Conservation (phyloP, 345 rosid genomes). For the Melaleuca alternifolia region DNA sequence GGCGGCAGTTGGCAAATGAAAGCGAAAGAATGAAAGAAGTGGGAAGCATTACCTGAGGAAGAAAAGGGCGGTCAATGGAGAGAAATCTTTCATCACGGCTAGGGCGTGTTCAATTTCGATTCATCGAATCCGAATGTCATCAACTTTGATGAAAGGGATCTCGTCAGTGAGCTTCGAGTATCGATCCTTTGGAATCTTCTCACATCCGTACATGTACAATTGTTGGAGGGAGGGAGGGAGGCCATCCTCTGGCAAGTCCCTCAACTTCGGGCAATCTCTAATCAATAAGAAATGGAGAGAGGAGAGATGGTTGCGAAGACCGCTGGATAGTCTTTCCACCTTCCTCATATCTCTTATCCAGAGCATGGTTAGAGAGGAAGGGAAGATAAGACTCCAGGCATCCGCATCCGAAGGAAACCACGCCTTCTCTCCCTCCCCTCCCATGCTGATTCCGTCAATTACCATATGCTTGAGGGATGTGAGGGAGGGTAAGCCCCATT, state of each 20-base stretch:
- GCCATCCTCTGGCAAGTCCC: accelerated
- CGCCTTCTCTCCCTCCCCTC: background rate
- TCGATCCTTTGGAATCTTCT: background rate
- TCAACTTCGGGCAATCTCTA: background rate
- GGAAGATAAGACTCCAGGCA: background rate
- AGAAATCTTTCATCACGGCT: too few species aligned
- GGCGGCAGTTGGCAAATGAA: too few species aligned
- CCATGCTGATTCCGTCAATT: background rate
- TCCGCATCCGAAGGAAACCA: background rate
- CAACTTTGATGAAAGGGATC: background rate
- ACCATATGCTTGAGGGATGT: accelerated
- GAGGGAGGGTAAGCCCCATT: background rate
- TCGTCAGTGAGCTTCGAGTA: background rate
- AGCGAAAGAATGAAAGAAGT: too few species aligned
- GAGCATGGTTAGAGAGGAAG: accelerated
- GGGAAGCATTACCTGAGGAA: too few species aligned
- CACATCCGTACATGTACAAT: accelerated
- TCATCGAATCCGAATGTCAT: too few species aligned
- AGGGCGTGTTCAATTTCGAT: too few species aligned
- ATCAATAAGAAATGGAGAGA: accelerated
- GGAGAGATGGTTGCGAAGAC: background rate
- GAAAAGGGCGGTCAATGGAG: too few species aligned
- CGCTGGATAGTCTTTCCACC: background rate
- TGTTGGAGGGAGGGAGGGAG: background rate
- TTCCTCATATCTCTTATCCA: background rate